Base-by-base conservation (phyloP, 1,284 basidiomycete genomes). In the Apiotrichum laibachii region DNA sequence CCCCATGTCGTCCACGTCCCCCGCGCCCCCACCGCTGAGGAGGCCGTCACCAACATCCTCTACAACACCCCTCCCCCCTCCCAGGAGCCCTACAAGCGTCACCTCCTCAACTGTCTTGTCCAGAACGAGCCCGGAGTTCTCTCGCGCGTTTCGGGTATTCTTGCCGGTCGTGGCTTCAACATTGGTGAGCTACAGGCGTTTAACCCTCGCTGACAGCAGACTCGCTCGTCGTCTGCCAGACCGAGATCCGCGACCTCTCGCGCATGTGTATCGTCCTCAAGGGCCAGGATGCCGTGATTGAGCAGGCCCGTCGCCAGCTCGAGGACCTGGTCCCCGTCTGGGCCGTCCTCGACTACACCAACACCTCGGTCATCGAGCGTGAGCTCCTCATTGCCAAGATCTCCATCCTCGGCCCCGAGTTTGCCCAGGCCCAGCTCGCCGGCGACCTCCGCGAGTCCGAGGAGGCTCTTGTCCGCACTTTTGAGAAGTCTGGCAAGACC, bases 81-180 rank as follows among this genome's bases (percentile, higher is more conserved):
- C 73, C 79, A 88, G 56, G 90, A 96, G 76, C 94, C 94, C 2
- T 96, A 88, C 81, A 97, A 96, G 85, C 90, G 91, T 89, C 96
- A 99, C 76, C 86, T 95, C 60, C 84, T 99, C 66, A 99, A 99
- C 81, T 98, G 94, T 79, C 86, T 99, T 62, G 96, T 99, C 9
- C 96, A 99, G 80, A 98, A 99, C 77, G 96, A 99, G 80, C 96
- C 96, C 2, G 96, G 96, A 77, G 96, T 99, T 19, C 84, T 99
- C 21, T 97, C 95, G 22, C 88, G 96, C 67, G 94, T 99, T 2
- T 95, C 95, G 7, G 96, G 96, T 64, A 98, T 95, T 67, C 85
- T 99, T 34, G 96, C 96, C 22, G 96, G 92, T 44, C 84, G 96
- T 66, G 96, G 96, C 1, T 97, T 99, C 83, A 99, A 99, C 83